A percentile compares a stretch with the other conserved stretches of the same genome.
phyloP scores from a whole-genome alignment of 2,329 filamentous ascomycete genomes.

The Neurospora crassa region DNA sequence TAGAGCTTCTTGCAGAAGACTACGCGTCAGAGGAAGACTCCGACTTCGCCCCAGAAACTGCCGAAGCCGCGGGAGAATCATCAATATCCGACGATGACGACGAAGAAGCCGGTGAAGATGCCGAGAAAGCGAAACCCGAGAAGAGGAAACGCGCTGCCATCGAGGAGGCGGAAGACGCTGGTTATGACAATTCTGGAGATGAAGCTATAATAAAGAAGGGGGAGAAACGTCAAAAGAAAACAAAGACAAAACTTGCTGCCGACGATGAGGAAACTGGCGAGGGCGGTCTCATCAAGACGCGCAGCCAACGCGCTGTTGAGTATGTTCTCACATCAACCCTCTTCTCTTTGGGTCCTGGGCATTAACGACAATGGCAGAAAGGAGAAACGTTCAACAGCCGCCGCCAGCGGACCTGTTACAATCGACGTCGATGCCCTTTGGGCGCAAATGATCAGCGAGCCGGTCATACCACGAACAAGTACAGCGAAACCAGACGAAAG shows the following conservation, averaged over 20 bases:
- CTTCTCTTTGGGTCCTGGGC: neutral
- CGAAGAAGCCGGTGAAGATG: constrained; percentile 27
- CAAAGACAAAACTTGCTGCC: constrained; percentile 30
- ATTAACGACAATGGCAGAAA: constrained; percentile 30
- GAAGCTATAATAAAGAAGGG: constrained; percentile 58
- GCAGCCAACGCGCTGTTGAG: constrained; percentile 59
- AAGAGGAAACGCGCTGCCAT: constrained; percentile 26
- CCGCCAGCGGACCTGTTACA: constrained; percentile 50
- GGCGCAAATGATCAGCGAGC: constrained; percentile 50
- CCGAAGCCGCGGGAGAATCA: constrained; percentile 27
- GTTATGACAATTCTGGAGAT: constrained; percentile 61
- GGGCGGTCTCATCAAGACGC: constrained; percentile 61
- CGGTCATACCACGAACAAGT: neutral
- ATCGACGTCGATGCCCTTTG: constrained; percentile 64
- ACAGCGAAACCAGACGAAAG: constrained; percentile 10
- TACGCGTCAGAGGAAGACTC: constrained; percentile 66
- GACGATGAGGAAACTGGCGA: constrained; percentile 45
- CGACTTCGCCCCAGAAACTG: constrained; percentile 57
- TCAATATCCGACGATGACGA: constrained; percentile 41
- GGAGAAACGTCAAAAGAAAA: constrained; percentile 41
- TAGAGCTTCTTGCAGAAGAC: constrained; percentile 35
- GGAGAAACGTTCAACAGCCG: constrained; percentile 44
- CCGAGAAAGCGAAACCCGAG: constrained; percentile 13
- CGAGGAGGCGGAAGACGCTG: constrained; percentile 35
- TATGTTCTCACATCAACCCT: constrained; percentile 24